Conservation (phyloP, 2,329 filamentous ascomycete species). For the Aspergillus spinulosporus region DNA sequence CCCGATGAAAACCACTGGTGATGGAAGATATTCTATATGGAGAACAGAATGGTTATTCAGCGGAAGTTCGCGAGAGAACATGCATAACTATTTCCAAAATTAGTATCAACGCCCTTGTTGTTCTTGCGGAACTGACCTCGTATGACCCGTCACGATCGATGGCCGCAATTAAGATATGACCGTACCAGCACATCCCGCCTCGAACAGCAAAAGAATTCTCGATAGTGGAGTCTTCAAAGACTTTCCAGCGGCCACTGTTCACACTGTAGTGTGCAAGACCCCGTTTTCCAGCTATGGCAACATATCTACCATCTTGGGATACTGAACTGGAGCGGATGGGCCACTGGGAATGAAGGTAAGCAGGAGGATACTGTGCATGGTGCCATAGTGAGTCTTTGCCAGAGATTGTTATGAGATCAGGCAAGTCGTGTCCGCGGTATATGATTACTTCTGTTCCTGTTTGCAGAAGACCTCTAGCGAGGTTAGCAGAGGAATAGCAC, state of each 20-base stretch:
- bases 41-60: constrained; percentile 73
- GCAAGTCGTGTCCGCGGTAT: constrained; percentile 88
- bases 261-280: constrained; percentile 95
- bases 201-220: constrained; percentile 91
- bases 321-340: constrained; percentile 84
- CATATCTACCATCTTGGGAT: constrained; percentile 87
- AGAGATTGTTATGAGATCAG: constrained; percentile 86
- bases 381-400: constrained; percentile 95
- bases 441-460: constrained; percentile 86
- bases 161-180: constrained; percentile 89
- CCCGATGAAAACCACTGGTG: constrained; percentile 86
- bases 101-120: background rate
- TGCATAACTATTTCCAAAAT: constrained; percentile 60
- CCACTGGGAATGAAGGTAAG: constrained; percentile 89
- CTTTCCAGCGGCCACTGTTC: constrained; percentile 92
- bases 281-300: constrained; percentile 90
- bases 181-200: constrained; percentile 98
- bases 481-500: constrained; percentile 87
- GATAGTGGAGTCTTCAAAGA: constrained; percentile 74
- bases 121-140: constrained; percentile 52
- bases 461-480: constrained; percentile 84
- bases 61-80: constrained; percentile 83
- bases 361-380: constrained; percentile 77
- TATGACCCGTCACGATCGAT: constrained; percentile 82
- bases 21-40: constrained; percentile 73